Evolutionary conservation across 179 eudicot genomes (phyloP).

Genomic region (Corrigiola litoralis): DNA sequence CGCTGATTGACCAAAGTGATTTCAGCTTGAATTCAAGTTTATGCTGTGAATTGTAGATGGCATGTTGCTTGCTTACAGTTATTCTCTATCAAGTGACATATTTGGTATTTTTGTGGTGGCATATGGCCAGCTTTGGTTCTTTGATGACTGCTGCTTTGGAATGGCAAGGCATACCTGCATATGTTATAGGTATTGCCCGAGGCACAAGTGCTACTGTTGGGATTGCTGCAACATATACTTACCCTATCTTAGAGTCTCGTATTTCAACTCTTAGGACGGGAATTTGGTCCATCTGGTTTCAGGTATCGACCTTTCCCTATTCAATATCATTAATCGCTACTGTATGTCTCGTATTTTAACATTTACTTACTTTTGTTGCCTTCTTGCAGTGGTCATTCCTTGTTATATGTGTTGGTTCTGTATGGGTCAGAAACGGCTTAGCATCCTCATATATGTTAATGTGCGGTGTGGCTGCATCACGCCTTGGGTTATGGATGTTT

Average conservation of each 20-base stretch:
- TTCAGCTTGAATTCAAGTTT: not conserved
- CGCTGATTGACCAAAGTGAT: not conserved
- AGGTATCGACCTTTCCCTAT: slow-evolving; percentile 36
- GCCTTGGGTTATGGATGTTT: slow-evolving; percentile 95
- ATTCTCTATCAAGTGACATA: not conserved
- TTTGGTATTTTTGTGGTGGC: slow-evolving; percentile 4
- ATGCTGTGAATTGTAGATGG: not conserved
- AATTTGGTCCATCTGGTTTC: slow-evolving; percentile 96
- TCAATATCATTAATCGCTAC: not conserved
- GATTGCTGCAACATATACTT: slow-evolving; percentile 71
- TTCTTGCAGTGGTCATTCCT: slow-evolving; percentile 72
- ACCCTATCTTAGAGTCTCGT: slow-evolving; percentile 62
- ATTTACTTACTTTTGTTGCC: not conserved
- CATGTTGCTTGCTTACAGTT: not conserved
- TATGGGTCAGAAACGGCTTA: slow-evolving; percentile 45
- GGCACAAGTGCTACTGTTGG: slow-evolving; percentile 84
- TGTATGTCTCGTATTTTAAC: not conserved
- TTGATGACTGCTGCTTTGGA: slow-evolving; percentile 88
- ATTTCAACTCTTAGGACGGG: slow-evolving; percentile 81
- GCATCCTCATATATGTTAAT: slow-evolving; percentile 63
- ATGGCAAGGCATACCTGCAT: slow-evolving; percentile 89
- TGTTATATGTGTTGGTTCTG: slow-evolving; percentile 67
- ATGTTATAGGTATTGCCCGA: slow-evolving; percentile 68
- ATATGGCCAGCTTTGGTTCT: slow-evolving; percentile 66
- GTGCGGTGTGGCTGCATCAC: slow-evolving; percentile 87